Evolutionary conservation across 768 basidiomycete species (phyloP).

Genomic region (Lactarius indigo): DNA sequence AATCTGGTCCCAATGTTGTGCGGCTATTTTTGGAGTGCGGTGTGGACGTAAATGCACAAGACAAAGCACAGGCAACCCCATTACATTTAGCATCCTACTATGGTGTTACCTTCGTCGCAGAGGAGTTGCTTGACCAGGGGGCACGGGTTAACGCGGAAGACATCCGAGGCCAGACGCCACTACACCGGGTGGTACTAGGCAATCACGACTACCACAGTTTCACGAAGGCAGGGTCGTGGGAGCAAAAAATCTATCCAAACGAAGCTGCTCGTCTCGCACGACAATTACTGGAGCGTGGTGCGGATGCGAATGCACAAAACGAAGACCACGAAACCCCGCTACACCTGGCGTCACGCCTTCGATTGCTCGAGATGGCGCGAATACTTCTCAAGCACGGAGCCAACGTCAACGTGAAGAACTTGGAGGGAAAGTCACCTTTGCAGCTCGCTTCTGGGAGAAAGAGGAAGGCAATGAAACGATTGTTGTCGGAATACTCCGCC

Average conservation of each 20-base stretch:
- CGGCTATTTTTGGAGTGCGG: no score
- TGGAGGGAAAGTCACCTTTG: neutral
- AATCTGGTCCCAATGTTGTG: no score
- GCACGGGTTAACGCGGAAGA: no score
- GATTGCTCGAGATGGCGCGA: neutral
- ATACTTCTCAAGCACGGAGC: neutral
- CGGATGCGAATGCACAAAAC: neutral
- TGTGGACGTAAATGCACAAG: no score
- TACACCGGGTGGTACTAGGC: no score
- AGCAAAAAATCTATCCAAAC: neutral
- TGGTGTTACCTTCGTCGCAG: no score
- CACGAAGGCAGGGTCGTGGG: rapidly evolving
- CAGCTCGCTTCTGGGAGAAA: neutral
- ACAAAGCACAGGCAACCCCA: no score
- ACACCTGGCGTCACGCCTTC: neutral
- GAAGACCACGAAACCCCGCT: neutral
- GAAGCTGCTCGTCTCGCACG: neutral
- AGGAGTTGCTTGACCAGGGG: no score
- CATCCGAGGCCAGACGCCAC: no score
- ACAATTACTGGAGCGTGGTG: neutral
- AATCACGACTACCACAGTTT: no score
- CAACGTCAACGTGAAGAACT: neutral
- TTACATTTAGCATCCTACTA: no score
- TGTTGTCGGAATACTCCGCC: neutral
- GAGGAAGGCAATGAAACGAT: neutral